Conservation (phyloP, 352 stramenopile genomes). For the Globisporangium camurandrum region DNA sequence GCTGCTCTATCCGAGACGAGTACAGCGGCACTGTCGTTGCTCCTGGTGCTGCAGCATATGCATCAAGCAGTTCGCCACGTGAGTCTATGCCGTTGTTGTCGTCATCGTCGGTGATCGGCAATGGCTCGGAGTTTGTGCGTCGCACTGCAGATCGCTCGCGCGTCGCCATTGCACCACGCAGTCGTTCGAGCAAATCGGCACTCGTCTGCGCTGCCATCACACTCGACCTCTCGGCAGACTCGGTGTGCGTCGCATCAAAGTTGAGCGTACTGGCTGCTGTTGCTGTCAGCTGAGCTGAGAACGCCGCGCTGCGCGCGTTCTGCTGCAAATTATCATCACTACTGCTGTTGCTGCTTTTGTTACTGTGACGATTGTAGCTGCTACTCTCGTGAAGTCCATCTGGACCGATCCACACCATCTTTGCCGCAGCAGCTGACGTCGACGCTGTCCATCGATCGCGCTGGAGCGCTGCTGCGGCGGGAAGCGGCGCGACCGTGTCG, state of each 20-base stretch:
- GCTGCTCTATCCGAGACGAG: too few species aligned
- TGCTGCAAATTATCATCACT: too few species aligned
- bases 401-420: neutral
- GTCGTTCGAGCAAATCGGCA: constrained; percentile 6
- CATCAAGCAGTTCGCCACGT: too few species aligned
- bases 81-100: too few species aligned
- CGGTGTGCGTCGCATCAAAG: neutral
- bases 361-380: too few species aligned
- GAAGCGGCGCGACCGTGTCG: constrained; percentile 13
- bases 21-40: too few species aligned
- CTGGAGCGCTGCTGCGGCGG: neutral
- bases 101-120: constrained; percentile 9
- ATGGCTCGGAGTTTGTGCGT: constrained; percentile 6
- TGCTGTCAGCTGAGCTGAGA: too few species aligned
- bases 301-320: too few species aligned
- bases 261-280: neutral
- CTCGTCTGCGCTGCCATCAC: constrained; percentile 6
- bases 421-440: neutral
- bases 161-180: constrained; percentile 5
- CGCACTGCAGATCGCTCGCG: constrained; percentile 2
- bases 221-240: neutral
- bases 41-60: too few species aligned
- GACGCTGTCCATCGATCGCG: too few species aligned
- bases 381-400: too few species aligned
- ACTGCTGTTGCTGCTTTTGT: neutral